Evolutionary conservation across 768 basidiomycete species (phyloP), one percentile per base, ranked within the genome.

Genomic region (Amanita muscaria): DNA sequence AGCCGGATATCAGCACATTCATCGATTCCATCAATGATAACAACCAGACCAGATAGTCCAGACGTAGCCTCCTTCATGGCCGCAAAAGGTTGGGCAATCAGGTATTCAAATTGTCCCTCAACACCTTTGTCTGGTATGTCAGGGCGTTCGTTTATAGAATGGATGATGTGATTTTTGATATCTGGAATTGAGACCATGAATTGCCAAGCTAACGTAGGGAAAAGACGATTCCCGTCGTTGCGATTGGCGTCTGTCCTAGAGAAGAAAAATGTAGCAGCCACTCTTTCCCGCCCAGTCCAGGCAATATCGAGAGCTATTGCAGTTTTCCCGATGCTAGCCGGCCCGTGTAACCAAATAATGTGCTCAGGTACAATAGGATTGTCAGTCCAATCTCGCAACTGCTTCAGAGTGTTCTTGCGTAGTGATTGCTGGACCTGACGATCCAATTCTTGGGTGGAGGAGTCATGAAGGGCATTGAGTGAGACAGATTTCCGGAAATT

Each of bases 241-340:
- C 44, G 44, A 5, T 16, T 7, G 5, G 32, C 9, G 14, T 27
- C 42, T 6, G 14, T 21, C 23, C 44, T 11, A 16, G 19, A 45
- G n/a, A 35, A 45, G 24, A 45, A 45, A 34, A 45, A 45, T 10
- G 25, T 22, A 15, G 44, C 32, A 7, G 16, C 34, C 5, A 45
- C n/a, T 19, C n/a, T 35, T 8, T 30, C 34, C 15, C n/a, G 12
- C 5, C 32, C 24, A 5, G 25, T 5, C 8, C 42, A 31, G 11
- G 15, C 6, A 16, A 30, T 12, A n/a, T 9, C 27, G 11, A 33
- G 27, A 6, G 27, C 27, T 6, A 29, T 29, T 6, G 27, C 27
- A 12, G 27, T 6, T 29, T 29, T 29, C 7, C 27, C 27, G 12
- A 12, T 12, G 12, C 27, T 12, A 29, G 27, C 27, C 6, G 27